Base-by-base conservation (phyloP, 768 basidiomycete genomes). In the Crassisporium funariophilum region DNA sequence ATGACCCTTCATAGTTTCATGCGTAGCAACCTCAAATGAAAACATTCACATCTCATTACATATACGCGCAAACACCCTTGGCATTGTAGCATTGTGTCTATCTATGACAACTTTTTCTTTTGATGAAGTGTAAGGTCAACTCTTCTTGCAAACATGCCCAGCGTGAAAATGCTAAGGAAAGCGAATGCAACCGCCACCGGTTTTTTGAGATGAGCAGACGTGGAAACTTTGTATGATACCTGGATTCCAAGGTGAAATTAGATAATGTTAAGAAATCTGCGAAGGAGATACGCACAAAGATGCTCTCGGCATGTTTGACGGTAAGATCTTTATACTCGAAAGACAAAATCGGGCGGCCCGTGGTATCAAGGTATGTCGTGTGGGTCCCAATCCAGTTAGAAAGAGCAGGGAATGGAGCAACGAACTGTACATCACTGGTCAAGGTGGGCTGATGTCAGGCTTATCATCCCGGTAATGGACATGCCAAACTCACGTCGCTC, bases 301-400 rank as follows among this genome's bases (percentile, higher is more conserved):
- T 86, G 51, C 77, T 73, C 47, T 83, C 83, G 11, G 79, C 78
- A 62, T 98, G 95, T 54, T 78, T 84, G 60, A 88, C 80, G 0
- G 91, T 93, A 50, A 92, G 71, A 46, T 86, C 69, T 43, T 79
- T 70, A 70, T 93, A 95, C 44, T 73, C 65, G 55, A 98, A 74
- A 4, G 79, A 81, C 47, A 98, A 69, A 5, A 78, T 76, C 7
- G 94, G 94, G 20, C 95, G 85, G 22, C 97, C 97, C 33, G 75
- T 77, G 27, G 94, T 91, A 65, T 99, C 97, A 21, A 99, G 83
- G 69, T 95, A 98, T 4, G 91, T 91, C 50, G 77, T 79, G 56
- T 92, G 88, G 13, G 75, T 88, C n/a, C 78, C 80, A 41, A 80
- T 67, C 41, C 61, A 67, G 59, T 79, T 84, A 10, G 77, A 71